Evolutionary conservation across 306 rosid genomes (phyloP).

Genomic region (Canavalia ensiformis): DNA sequence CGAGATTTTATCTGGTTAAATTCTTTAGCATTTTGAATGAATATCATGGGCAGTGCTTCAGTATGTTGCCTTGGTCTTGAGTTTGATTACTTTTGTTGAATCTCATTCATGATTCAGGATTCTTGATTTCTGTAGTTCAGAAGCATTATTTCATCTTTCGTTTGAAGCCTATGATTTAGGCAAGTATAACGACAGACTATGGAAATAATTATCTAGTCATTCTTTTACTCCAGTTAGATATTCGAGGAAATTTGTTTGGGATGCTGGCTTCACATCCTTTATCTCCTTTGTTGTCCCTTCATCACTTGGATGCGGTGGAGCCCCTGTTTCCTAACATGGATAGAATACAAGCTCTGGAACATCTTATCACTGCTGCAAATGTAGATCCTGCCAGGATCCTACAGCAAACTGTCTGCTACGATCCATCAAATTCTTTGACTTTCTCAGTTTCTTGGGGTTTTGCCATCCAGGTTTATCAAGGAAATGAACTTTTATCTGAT

Average conservation of each 20-base stretch:
- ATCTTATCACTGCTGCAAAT: constrained; percentile 73
- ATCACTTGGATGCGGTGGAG: constrained; percentile 83
- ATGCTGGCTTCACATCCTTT: constrained; percentile 86
- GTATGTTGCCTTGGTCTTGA: constrained; percentile 9
- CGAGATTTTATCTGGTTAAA: constrained; percentile 18
- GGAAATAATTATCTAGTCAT: constrained; percentile 5
- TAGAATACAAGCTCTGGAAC: constrained; percentile 71
- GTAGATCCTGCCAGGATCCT: constrained; percentile 79
- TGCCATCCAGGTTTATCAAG: constrained; percentile 74
- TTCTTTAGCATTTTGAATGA: constrained; percentile 5
- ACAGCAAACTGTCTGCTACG: constrained; percentile 92
- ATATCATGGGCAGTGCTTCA: constrained; percentile 6
- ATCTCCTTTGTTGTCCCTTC: constrained; percentile 86
- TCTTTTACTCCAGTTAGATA: constrained; percentile 68
- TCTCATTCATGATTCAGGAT: neutral
- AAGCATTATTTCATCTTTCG: constrained; percentile 3
- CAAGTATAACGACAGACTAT: neutral
- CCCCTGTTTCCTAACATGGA: constrained; percentile 79
- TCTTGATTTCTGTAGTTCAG: constrained; percentile 6
- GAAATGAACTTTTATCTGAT: constrained; percentile 77
- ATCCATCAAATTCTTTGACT: constrained; percentile 66
- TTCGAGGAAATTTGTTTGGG: constrained; percentile 91
- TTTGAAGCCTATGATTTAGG: constrained; percentile 4
- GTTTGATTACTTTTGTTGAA: constrained; percentile 20
- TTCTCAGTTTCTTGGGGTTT: constrained; percentile 90